phyloP scores from a whole-genome alignment of 164 flowering plant species.

The Tetrastigma voinierianum region DNA sequence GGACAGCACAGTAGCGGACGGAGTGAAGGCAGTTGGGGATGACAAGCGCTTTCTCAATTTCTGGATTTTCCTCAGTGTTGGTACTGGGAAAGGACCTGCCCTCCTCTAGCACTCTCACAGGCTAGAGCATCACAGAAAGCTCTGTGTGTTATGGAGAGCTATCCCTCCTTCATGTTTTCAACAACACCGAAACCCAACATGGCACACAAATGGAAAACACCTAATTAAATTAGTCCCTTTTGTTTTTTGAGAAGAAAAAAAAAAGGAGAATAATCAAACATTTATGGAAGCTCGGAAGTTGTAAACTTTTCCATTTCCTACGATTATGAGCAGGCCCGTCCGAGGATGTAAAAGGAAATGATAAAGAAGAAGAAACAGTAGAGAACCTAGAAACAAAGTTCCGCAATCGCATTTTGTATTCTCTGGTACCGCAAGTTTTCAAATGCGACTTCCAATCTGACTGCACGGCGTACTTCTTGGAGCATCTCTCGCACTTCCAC shows the following conservation, averaged over 20 bases:
- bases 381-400: conserved; percentile 78
- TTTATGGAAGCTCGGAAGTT: not conserved
- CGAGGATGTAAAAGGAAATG: not conserved
- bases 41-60: conserved; percentile 18
- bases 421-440: conserved; percentile 82
- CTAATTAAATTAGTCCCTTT: not conserved
- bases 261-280: not conserved
- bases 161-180: conserved; percentile 58
- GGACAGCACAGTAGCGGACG: conserved; percentile 42
- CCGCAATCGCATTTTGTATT: conserved; percentile 93
- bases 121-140: conserved; percentile 91
- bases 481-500: conserved; percentile 85
- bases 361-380: not conserved
- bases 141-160: conserved; percentile 83
- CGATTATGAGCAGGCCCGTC: not conserved
- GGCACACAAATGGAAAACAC: not conserved
- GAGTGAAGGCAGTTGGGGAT: conserved; percentile 41
- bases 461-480: conserved; percentile 83
- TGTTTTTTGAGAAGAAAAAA: conserved; percentile 1
- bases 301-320: not conserved
- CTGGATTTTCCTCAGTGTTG: conserved; percentile 20
- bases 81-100: conserved; percentile 17
- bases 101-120: conserved; percentile 62
- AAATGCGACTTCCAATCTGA: conserved; percentile 94
- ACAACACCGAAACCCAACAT: conserved; percentile 3